Conservation (phyloP, 495 filamentous ascomycete species). For the Xylaria nigripes region DNA sequence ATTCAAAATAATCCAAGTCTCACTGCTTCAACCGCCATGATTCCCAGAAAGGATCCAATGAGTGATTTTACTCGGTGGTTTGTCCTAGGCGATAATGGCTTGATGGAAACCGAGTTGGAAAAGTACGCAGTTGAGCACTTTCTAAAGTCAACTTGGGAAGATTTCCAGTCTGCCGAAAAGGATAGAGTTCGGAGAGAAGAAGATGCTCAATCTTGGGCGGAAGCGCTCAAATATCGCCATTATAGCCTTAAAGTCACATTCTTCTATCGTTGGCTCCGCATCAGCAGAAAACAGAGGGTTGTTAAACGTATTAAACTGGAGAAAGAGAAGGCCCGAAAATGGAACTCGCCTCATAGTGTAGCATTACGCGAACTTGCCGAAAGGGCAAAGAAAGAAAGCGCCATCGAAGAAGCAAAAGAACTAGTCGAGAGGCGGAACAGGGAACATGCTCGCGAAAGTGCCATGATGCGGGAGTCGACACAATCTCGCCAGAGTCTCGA, state of each 20-base stretch:
- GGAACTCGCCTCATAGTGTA: conserved; percentile 18
- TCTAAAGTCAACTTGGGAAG: conserved; percentile 23
- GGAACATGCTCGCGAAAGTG: conserved; percentile 7
- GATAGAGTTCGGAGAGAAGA: conserved; percentile 32
- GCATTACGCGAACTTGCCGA: conserved; percentile 23
- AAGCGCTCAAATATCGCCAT: conserved; percentile 32
- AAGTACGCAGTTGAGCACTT: conserved; percentile 29
- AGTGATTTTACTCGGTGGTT: conserved; percentile 40
- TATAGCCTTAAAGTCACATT: conserved; percentile 39
- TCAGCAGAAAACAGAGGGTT: conserved; percentile 30
- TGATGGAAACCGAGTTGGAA: conserved; percentile 32
- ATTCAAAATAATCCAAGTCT: background rate
- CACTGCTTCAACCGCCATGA: background rate
- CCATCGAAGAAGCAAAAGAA: conserved; percentile 18
- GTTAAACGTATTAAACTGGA: conserved; percentile 24
- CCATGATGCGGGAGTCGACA: conserved; percentile 14
- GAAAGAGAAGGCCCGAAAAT: conserved; percentile 28
- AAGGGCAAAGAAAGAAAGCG: conserved; percentile 15
- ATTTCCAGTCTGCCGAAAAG: conserved; percentile 29
- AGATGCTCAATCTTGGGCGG: conserved; percentile 30
- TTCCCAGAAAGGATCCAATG: conserved; percentile 23
- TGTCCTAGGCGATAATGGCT: conserved; percentile 35
- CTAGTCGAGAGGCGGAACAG: conserved; percentile 13
- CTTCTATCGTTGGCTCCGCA: conserved; percentile 41
- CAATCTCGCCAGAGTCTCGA: conserved; percentile 22